Evolutionary conservation across 345 rosid species (phyloP).

Genomic region (Zanthoxylum bungeanum): DNA sequence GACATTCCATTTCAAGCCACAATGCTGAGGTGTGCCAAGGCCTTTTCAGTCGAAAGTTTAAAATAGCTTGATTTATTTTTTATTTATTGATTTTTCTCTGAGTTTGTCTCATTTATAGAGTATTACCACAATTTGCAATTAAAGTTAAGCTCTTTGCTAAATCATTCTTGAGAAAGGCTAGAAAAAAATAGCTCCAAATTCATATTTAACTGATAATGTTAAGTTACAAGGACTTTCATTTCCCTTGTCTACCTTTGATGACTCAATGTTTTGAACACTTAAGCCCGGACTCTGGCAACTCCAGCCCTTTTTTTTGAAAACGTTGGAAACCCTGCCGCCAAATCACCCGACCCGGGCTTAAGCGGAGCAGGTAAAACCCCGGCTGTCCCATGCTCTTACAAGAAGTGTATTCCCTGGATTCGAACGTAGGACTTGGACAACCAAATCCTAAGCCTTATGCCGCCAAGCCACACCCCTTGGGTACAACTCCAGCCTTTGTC

Average conservation of each 20-base stretch:
- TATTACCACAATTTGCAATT: neutral
- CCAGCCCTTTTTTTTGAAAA: too few species aligned
- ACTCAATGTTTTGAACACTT: neutral
- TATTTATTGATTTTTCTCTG: neutral
- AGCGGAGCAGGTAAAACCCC: too few species aligned
- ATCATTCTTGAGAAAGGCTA: neutral
- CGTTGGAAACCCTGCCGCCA: too few species aligned
- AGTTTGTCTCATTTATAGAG: neutral
- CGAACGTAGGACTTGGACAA: too few species aligned
- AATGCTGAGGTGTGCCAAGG: constrained; percentile 66
- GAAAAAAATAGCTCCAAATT: neutral
- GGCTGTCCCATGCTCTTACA: too few species aligned
- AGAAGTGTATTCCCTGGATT: too few species aligned
- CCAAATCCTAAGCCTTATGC: too few species aligned
- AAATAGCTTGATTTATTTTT: neutral
- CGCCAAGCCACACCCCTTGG: too few species aligned
- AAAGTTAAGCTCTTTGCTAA: neutral
- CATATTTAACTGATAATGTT: neutral
- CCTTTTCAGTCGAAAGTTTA: neutral
- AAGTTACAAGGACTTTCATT: neutral
- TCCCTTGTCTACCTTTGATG: neutral
- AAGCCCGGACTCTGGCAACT: neutral
- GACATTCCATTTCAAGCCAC: constrained; percentile 66
- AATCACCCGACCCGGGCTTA: too few species aligned
- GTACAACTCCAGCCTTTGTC: neutral